phyloP scores from a whole-genome alignment of 2,329 filamentous ascomycete species.

The Didymella glomerata region DNA sequence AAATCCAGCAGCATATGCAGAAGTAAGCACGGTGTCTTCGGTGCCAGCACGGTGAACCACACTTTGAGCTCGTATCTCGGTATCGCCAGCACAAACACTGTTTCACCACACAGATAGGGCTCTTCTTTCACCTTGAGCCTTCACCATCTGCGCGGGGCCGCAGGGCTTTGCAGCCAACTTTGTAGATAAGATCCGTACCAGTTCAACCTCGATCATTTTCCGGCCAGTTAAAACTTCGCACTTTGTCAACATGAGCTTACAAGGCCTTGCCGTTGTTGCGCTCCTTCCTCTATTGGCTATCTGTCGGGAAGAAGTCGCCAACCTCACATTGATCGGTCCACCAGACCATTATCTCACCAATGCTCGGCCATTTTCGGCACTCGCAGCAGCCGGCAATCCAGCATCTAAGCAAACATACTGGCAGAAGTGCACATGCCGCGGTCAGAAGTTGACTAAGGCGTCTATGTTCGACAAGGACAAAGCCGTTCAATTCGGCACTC shows the following conservation, averaged over 20 bases:
- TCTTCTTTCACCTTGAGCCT: too few relatives aligned
- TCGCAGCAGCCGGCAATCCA: background rate
- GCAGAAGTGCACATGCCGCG: background rate
- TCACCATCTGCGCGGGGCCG: too few relatives aligned
- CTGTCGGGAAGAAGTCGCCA: background rate
- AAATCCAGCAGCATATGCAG: too few relatives aligned
- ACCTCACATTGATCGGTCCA: background rate
- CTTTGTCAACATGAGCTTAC: background rate
- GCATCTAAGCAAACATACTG: background rate
- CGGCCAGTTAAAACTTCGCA: too few relatives aligned
- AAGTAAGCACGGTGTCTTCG: too few relatives aligned
- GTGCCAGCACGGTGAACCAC: too few relatives aligned
- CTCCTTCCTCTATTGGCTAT: background rate
- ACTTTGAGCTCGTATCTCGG: too few relatives aligned
- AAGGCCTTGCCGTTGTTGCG: background rate
- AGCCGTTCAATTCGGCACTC: background rate
- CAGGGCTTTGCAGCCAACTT: too few relatives aligned
- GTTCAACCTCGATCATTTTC: too few relatives aligned
- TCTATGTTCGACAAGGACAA: background rate
- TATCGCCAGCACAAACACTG: too few relatives aligned
- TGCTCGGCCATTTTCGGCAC: background rate
- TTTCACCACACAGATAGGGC: too few relatives aligned
- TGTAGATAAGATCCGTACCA: too few relatives aligned
- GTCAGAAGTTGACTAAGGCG: background rate
- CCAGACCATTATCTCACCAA: background rate